Base-by-base conservation (phyloP, 2,329 filamentous ascomycete species). In the Pezicula radicicola region DNA sequence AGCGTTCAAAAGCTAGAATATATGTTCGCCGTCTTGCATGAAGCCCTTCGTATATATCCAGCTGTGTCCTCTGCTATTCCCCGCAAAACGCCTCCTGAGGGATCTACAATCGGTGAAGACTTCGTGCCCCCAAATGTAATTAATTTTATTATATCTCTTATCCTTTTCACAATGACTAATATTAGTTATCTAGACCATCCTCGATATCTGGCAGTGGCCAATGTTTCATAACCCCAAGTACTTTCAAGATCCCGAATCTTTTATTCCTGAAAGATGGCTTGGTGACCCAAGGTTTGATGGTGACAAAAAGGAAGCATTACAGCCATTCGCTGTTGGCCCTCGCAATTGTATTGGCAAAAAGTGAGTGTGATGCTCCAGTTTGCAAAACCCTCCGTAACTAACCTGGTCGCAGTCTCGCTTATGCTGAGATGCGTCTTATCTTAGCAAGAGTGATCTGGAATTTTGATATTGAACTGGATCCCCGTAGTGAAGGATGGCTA, bases 1-100 rank as follows among this genome's bases (percentile, higher is more conserved):
- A 54, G 50, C 13, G 51, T 67, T 3, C 55, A 58, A 18, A 57
- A 62, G 19, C 52, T 69, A 4, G 50, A 55, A 7, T 73, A 73
- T 50, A 58, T 72, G 9, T 45, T 59, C 18, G 70, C 70, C 6
- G 63, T 68, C 10, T 51, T 73, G 3, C 54, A 68, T 10, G 47
- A 49, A 18, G 36, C 18, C 13, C 4, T 49, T 6, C 47, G 47
- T 12, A 28, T 49, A 6, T 25, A 49, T 16, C 37, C 47, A 15
- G 36, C 47, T 13, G 16, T 16, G 4, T 18, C 37, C 8, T 9
- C 6, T 15, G 36, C 19, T 5, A 12, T 19, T 15, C 9, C 15
- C 7, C n/a, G 40, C 19, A 27, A n/a, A 8, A 16, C 21, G 15
- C 47, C 47, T 16, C 21, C 15, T 3, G 47, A 28, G 2, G 48